A percentile compares a stretch with the other conserved stretches of the same genome.
These are phyloP conservation scores for Casaregolazyma lundiana DNA, from an alignment of 1,139 yeast species.

Conservation along the genomic window DNA sequence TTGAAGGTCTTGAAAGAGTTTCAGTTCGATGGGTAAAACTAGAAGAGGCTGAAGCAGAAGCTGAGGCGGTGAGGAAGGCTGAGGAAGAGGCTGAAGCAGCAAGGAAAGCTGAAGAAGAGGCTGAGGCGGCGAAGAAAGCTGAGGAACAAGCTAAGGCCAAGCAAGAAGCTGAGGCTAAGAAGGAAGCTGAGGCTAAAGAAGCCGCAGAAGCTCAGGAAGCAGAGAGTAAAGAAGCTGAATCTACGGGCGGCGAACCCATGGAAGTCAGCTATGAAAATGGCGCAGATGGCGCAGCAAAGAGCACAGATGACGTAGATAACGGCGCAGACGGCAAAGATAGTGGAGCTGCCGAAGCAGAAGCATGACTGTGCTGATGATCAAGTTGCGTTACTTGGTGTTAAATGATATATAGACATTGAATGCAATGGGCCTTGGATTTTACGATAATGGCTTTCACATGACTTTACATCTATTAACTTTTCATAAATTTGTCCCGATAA, in stretches of 20 bases:
- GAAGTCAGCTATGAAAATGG: too few species aligned
- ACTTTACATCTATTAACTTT: too few species aligned
- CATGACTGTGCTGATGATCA: too few species aligned
- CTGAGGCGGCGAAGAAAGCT: background rate
- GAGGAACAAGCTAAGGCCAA: background rate
- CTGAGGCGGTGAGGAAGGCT: background rate
- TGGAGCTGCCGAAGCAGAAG: too few species aligned
- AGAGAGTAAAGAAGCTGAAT: background rate
- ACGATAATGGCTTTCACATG: too few species aligned
- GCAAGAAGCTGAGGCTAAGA: conserved; percentile 1
- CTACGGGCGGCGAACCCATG: too few species aligned
- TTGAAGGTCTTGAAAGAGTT: conserved; percentile 13
- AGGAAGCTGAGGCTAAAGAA: background rate
- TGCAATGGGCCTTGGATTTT: background rate
- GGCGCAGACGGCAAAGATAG: background rate
- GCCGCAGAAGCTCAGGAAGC: background rate
- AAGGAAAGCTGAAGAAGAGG: too few species aligned
- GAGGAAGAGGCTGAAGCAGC: background rate
- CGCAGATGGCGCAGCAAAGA: too few species aligned
- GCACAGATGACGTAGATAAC: too few species aligned
- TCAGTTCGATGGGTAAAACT: conserved; percentile 9
- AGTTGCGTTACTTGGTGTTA: background rate
- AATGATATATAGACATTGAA: background rate
- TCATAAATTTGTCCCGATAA: background rate
- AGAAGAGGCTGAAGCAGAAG: background rate